Conservation (phyloP, 2,329 filamentous ascomycete species). For the Dactylellina sp. region DNA sequence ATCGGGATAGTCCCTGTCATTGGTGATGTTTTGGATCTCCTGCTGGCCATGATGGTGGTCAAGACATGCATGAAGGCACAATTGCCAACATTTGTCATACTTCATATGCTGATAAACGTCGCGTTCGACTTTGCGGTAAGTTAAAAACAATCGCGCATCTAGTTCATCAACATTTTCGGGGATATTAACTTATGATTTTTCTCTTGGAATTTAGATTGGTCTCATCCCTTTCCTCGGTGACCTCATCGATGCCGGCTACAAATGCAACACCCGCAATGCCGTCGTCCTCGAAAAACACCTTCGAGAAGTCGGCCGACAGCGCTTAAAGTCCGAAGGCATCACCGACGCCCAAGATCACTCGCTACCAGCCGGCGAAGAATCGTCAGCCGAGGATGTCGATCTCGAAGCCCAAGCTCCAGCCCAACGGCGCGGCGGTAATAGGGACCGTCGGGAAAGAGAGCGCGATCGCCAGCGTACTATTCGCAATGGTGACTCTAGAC, state of each 20-base stretch:
- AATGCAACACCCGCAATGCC: constrained; percentile 79
- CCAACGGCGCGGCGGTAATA: constrained; percentile 17
- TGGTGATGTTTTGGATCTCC: constrained; percentile 79
- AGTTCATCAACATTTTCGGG: too few species aligned
- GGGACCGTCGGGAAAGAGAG: constrained; percentile 25
- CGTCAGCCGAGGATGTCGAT: constrained; percentile 34
- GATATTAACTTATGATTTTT: too few species aligned
- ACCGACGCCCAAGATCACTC: constrained; percentile 26
- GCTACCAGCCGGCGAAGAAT: constrained; percentile 38
- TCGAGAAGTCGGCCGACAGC: constrained; percentile 74
- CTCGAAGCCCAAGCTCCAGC: constrained; percentile 45
- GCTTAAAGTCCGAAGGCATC: constrained; percentile 43
- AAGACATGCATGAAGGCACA: constrained; percentile 80
- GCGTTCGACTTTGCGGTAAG: constrained; percentile 73
- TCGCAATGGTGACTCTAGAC: constrained; percentile 15
- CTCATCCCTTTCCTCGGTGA: constrained; percentile 82
- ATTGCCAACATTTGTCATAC: constrained; percentile 72
- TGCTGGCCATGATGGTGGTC: constrained; percentile 81
- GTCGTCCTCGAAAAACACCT: constrained; percentile 76
- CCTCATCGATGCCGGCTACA: constrained; percentile 76
- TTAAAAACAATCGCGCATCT: background rate
- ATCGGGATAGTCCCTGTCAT: constrained; percentile 83
- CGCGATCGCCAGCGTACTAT: constrained; percentile 9
- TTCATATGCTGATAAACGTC: constrained; percentile 85
- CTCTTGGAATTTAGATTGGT: constrained; percentile 68